These are phyloP conservation scores for Curvularia eragrostidis DNA, from an alignment of 2,329 filamentous ascomycete species.

Conservation along the genomic window DNA sequence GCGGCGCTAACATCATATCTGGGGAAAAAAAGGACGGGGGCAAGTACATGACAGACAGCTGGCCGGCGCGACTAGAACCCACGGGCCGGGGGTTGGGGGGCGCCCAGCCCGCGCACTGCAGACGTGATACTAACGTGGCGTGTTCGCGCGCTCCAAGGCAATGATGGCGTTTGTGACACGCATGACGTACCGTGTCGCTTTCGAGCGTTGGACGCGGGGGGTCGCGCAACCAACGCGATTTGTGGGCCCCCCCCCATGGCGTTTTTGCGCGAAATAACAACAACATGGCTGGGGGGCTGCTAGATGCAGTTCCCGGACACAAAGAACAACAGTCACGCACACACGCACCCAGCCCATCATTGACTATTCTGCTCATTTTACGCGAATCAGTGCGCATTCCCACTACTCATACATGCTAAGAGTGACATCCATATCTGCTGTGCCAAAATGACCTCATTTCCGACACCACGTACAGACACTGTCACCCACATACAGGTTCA, in stretches of 20 bases:
- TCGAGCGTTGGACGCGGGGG: constrained; percentile 1
- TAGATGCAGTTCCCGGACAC: background rate
- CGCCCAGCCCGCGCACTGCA: background rate
- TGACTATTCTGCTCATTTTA: constrained; percentile 28
- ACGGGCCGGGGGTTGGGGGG: background rate
- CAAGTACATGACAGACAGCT: background rate
- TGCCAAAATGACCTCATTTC: constrained; percentile 12
- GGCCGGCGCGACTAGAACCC: background rate
- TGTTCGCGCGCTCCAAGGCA: constrained; percentile 8
- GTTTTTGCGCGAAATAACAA: background rate
- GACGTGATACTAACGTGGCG: constrained; percentile 11
- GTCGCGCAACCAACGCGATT: background rate
- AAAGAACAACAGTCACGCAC: background rate
- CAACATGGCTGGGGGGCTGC: constrained; percentile 7
- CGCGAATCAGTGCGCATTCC: constrained; percentile 22
- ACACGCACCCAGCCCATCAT: no score
- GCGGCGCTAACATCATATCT: background rate
- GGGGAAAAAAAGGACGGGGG: no score
- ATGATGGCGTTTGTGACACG: constrained; percentile 11
- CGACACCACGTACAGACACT: constrained; percentile 15
- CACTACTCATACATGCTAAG: constrained; percentile 36
- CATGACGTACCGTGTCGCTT: constrained; percentile 18
- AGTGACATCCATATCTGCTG: constrained; percentile 14
- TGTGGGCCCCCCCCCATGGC: background rate
- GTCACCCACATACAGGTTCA: constrained; percentile 19